phyloP scores from a whole-genome alignment of 2,329 filamentous ascomycete species.

The Orbilia quercus region DNA sequence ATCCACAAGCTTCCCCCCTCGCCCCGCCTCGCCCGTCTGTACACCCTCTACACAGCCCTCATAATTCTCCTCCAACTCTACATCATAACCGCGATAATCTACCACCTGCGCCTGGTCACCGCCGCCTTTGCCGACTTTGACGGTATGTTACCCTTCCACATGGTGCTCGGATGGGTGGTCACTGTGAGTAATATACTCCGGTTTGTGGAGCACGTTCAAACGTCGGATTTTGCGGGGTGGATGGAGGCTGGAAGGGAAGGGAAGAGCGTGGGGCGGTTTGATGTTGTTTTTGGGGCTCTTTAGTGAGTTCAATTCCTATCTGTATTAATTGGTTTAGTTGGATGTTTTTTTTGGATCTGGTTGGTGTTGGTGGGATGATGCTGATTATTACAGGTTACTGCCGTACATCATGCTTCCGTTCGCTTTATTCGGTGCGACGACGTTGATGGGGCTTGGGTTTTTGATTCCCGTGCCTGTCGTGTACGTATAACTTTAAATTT shows the following conservation, averaged over 20 bases:
- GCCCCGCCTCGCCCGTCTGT: conserved; percentile 21
- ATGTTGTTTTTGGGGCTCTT: conserved; percentile 27
- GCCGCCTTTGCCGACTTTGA: conserved; percentile 20
- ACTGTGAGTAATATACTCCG: conserved; percentile 5
- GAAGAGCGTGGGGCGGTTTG: conserved; percentile 23
- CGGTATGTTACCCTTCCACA: conserved; percentile 16
- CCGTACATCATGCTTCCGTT: conserved; percentile 44
- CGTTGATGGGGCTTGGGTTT: conserved; percentile 19
- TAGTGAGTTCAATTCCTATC: conserved; percentile 20
- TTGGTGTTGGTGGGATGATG: not conserved
- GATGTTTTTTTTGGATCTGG: not conserved
- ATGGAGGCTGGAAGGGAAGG: not conserved
- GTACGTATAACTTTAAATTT: conserved; percentile 2
- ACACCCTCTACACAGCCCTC: conserved; percentile 20
- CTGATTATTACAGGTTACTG: conserved; percentile 10
- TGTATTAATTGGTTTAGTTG: not conserved
- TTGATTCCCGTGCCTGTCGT: conserved; percentile 33
- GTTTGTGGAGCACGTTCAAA: conserved; percentile 24
- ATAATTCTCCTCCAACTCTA: conserved; percentile 20
- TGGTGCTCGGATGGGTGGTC: conserved; percentile 12
- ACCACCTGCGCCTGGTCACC: conserved; percentile 17
- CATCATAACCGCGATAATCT: conserved; percentile 22
- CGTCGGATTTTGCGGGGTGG: conserved; percentile 13
- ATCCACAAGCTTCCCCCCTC: conserved; percentile 34
- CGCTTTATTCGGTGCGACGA: conserved; percentile 33